Evolutionary conservation across 345 rosid species (phyloP).

Genomic region (Reutealis trisperma): DNA sequence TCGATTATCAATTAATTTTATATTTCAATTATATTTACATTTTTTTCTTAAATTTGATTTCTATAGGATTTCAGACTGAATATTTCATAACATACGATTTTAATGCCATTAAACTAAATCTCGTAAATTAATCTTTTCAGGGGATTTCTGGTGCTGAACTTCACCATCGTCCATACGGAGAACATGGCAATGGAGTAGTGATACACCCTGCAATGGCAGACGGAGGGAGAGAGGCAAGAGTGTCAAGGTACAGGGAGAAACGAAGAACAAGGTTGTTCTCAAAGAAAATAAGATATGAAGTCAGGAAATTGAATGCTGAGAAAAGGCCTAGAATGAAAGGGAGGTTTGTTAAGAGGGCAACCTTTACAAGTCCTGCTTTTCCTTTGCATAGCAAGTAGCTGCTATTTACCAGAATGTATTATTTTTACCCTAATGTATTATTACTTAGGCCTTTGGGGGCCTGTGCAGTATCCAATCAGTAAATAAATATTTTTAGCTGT

Average conservation of each 20-base stretch:
- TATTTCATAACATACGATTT: no score
- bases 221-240: slow-evolving; percentile 82
- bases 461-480: not conserved
- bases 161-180: slow-evolving; percentile 17
- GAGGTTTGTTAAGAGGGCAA: slow-evolving; percentile 81
- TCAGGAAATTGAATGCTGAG: slow-evolving; percentile 88
- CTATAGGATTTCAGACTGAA: no score
- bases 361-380: slow-evolving; percentile 37
- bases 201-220: slow-evolving; percentile 31
- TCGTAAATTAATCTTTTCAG: slow-evolving; percentile 18
- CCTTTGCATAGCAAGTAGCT: slow-evolving; percentile 30
- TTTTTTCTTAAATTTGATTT: no score
- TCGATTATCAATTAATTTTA: no score
- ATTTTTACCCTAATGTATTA: no score
- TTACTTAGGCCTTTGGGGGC: not conserved
- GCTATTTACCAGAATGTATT: no score
- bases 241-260: slow-evolving; percentile 85
- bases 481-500: not conserved
- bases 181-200: slow-evolving; percentile 6
- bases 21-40: no score
- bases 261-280: slow-evolving; percentile 85
- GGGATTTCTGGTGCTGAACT: slow-evolving; percentile 31
- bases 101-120: no score
- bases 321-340: slow-evolving; percentile 98
- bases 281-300: slow-evolving; percentile 95